A percentile compares a stretch with the other conserved stretches of the same genome.
Conservation (phyloP, 1,284 basidiomycete species). For the Fomitopsis pinicola region DNA sequence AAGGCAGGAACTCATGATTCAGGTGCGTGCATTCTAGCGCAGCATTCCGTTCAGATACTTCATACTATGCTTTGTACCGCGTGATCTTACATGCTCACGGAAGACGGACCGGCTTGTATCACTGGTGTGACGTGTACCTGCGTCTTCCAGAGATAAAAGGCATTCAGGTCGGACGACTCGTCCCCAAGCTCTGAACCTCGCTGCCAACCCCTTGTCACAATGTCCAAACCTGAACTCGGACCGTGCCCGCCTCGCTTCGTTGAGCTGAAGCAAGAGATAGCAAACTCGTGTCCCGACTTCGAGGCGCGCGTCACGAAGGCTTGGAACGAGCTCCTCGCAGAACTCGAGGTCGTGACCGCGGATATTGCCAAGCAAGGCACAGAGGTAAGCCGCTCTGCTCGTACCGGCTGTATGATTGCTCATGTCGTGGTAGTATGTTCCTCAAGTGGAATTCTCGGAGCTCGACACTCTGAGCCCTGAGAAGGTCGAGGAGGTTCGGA, state of each 20-base stretch:
- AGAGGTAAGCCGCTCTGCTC: slow-evolving; percentile 33
- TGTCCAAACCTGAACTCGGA: slow-evolving; percentile 21
- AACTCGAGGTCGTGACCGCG: slow-evolving; percentile 41
- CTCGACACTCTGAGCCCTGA: slow-evolving; percentile 42
- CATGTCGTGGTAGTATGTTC: slow-evolving; percentile 38
- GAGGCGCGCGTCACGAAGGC: slow-evolving; percentile 43
- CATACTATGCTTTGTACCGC: background rate
- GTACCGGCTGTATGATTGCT: background rate
- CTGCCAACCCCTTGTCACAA: background rate
- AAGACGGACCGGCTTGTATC: background rate
- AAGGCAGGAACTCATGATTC: background rate
- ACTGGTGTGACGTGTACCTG: background rate
- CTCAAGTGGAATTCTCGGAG: slow-evolving; percentile 56
- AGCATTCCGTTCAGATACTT: background rate
- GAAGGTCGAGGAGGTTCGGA: slow-evolving; percentile 46
- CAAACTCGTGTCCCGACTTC: slow-evolving; percentile 46
- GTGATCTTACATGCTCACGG: slow-evolving; percentile 4
- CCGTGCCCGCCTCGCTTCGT: slow-evolving; percentile 41
- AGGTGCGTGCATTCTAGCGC: background rate
- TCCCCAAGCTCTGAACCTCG: background rate
- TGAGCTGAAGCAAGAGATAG: slow-evolving; percentile 55
- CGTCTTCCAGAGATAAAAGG: slow-evolving; percentile 1
- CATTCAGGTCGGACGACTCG: background rate
- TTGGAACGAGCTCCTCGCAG: slow-evolving; percentile 53
- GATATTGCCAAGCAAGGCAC: slow-evolving; percentile 44